These are phyloP conservation scores for Crepidotus variabilis DNA, from an alignment of 768 basidiomycete species.

Conservation along the genomic window DNA sequence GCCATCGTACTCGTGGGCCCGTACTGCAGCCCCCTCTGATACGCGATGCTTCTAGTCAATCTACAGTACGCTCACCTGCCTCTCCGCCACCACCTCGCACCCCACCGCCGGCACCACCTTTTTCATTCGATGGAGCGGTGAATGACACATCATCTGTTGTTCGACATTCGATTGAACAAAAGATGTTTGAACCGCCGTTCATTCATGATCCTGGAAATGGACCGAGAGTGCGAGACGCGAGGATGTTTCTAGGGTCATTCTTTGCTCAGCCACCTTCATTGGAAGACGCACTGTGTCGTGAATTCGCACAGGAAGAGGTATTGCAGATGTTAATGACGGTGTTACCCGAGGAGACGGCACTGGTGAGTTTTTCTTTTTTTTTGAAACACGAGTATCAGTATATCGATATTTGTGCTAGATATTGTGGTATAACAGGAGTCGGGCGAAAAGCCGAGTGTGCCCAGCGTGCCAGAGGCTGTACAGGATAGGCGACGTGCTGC, in stretches of 20 bases:
- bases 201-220: slow-evolving; percentile 80
- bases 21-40: background rate
- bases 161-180: slow-evolving; percentile 3
- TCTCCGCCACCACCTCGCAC: background rate
- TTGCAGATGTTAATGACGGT: slow-evolving; percentile 68
- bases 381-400: background rate
- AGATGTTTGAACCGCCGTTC: slow-evolving; percentile 45
- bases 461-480: slow-evolving; percentile 77
- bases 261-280: slow-evolving; percentile 65
- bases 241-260: slow-evolving; percentile 62
- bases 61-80: too few species aligned
- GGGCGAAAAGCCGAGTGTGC: slow-evolving; percentile 65
- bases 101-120: too few species aligned
- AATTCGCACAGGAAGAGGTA: slow-evolving; percentile 75
- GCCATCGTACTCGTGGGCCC: background rate
- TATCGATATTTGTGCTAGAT: slow-evolving; percentile 37
- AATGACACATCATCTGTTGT: background rate
- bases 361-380: slow-evolving; percentile 40
- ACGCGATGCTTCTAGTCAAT: too few species aligned
- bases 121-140: too few species aligned
- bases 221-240: slow-evolving; percentile 65
- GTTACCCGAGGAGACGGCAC: slow-evolving; percentile 67
- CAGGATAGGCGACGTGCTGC: slow-evolving; percentile 60
- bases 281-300: slow-evolving; percentile 68
- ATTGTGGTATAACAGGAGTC: slow-evolving; percentile 85